Evolutionary conservation across 257 asterid species (phyloP), one percentile per base, ranked within the genome.

Genomic region (Craterostigma plantagineum): DNA sequence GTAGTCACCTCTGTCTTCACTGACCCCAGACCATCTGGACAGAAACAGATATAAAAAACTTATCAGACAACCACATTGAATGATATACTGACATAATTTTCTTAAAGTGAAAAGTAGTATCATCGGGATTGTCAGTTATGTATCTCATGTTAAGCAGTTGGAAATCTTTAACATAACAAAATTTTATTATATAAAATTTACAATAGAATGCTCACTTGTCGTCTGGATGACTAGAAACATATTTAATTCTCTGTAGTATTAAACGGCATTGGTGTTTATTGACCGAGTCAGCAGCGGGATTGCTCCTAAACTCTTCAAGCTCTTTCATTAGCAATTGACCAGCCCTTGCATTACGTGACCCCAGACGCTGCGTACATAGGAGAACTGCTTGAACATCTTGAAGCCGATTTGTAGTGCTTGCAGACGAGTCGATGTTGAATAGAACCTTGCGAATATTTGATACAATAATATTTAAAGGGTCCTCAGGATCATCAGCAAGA

Each of bases 301-400:
- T 70, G 70, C 56, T 63, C 73, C 80, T 72, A 46, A 85, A 81
- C 65, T 85, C 96, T 68, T 85, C 96, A 61, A 85, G 92, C 63
- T 85, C 96, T 68, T 77, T 80, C 38, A 60, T 81, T 63, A 85
- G 69, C 74, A 85, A 64, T 56, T 69, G 85, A 12, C 82, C 94
- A 54, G 94, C 96, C 75, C 96, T 76, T 42, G 80, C 63, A 70
- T 77, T 77, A 35, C 94, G 94, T 18, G 94, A 77, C 55, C 94
- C 96, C 77, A 81, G 38, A 9, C 92, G 74, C 66, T 85, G 94
- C 49, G 86, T 78, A 53, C 96, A 81, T 17, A 81, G 63, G 53
- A 85, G 96, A 70, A 72, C 79, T 33, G 82, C 90, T 62, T 85
- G 96, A 67, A 81, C 92, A 70, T 85, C 96, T 64, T 75, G 96